Conservation (phyloP, 768 basidiomycete genomes). For the Leccinum variicolor region DNA sequence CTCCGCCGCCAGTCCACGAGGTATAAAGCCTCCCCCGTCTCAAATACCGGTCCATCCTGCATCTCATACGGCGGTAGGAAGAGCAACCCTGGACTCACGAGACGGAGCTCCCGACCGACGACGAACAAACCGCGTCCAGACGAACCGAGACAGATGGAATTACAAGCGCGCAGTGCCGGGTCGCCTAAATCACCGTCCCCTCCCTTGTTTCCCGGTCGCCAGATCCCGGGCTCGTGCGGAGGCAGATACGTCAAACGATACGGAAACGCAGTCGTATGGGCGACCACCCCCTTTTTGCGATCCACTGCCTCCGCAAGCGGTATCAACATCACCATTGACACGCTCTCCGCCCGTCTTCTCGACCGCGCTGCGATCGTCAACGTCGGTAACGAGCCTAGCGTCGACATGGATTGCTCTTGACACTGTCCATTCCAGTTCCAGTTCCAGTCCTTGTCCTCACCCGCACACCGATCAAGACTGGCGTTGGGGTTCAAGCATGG, state of each 20-base stretch:
- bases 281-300: not conserved
- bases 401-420: not conserved
- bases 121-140: constrained; percentile 31
- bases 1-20: constrained; percentile 6
- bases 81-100: constrained; percentile 22
- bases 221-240: constrained; percentile 1
- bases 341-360: constrained; percentile 3
- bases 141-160: constrained; percentile 19
- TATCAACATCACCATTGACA: constrained; percentile 26
- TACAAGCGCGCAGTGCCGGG: constrained; percentile 4
- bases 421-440: not conserved
- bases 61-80: constrained; percentile 29
- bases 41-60: constrained; percentile 28
- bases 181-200: not conserved
- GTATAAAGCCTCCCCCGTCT: constrained; percentile 20
- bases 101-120: constrained; percentile 20
- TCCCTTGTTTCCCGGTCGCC: not conserved
- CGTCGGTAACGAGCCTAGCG: constrained; percentile 4
- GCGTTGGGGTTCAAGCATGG: not conserved
- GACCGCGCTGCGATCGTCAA: constrained; percentile 27
- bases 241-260: constrained; percentile 19
- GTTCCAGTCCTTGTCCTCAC: not conserved
- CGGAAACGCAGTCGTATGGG: constrained; percentile 9
- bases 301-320: constrained; percentile 13
- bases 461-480: not conserved